A percentile compares a stretch with the other conserved stretches of the same genome.
phyloP scores from a whole-genome alignment of 768 basidiomycete genomes.

The Pleurotus pulmonarius region DNA sequence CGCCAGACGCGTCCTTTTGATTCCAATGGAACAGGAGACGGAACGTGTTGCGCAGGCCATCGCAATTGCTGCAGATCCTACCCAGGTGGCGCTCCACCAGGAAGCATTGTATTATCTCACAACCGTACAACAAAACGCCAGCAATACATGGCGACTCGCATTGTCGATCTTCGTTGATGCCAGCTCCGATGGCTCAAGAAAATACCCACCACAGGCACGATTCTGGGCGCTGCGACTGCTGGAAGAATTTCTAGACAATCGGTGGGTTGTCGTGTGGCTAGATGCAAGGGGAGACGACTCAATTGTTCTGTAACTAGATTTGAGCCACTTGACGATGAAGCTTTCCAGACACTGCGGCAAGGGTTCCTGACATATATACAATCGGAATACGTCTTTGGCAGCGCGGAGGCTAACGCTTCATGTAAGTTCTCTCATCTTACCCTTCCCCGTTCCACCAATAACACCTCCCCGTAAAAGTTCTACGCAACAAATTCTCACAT shows the following conservation, averaged over 20 bases:
- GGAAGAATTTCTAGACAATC: constrained; percentile 79
- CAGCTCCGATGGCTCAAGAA: constrained; percentile 56
- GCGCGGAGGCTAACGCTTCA: constrained; percentile 74
- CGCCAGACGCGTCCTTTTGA: neutral
- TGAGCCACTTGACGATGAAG: constrained; percentile 64
- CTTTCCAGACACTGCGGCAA: constrained; percentile 70
- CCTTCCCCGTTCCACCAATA: constrained; percentile 6
- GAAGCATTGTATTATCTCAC: constrained; percentile 85
- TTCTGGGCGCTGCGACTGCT: constrained; percentile 79
- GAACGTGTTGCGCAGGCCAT: constrained; percentile 82
- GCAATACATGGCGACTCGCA: constrained; percentile 77
- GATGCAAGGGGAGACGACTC: neutral
- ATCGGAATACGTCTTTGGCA: constrained; percentile 82
- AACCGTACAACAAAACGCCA: constrained; percentile 71
- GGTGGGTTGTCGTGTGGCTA: constrained; percentile 52
- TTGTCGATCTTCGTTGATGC: constrained; percentile 68
- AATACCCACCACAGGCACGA: constrained; percentile 67
- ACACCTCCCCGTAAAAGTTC: constrained; percentile 41
- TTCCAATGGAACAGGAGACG: constrained; percentile 67
- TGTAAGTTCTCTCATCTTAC: constrained; percentile 51
- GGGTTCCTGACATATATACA: constrained; percentile 79
- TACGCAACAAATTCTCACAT: constrained; percentile 95
- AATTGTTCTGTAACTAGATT: constrained; percentile 38
- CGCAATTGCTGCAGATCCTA: constrained; percentile 80
- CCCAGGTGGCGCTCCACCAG: constrained; percentile 67